phyloP scores from a whole-genome alignment of 2,329 filamentous ascomycete genomes.

The Lasiodiplodia citricola region DNA sequence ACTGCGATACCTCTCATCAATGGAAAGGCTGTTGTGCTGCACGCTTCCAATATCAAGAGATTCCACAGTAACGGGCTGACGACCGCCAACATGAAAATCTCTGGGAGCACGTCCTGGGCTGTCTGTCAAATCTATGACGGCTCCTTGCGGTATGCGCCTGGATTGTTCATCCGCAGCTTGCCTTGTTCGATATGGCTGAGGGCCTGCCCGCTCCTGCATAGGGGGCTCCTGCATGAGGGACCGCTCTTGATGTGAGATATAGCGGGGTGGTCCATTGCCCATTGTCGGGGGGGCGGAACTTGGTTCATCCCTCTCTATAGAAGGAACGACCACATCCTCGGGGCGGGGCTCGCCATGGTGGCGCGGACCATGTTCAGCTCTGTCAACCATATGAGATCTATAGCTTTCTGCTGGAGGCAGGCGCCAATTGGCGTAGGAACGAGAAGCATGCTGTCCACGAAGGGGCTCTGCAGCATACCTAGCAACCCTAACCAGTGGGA shows the following conservation, averaged over 20 bases:
- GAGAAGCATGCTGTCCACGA: background rate
- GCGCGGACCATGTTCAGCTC: slow-evolving; percentile 9
- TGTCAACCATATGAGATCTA: slow-evolving; percentile 3
- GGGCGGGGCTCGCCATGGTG: background rate
- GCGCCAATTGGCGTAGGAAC: background rate
- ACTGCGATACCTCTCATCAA: slow-evolving; percentile 5
- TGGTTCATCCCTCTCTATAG: slow-evolving; percentile 17
- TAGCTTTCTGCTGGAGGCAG: background rate
- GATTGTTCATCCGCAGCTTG: background rate
- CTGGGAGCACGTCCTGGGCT: background rate
- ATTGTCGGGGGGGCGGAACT: background rate
- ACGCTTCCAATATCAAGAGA: background rate
- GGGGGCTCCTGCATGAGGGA: slow-evolving; percentile 12
- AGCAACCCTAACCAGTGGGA: background rate
- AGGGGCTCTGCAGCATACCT: slow-evolving; percentile 9
- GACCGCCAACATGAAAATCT: background rate
- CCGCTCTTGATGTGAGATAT: slow-evolving; percentile 25
- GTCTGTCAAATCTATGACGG: slow-evolving; percentile 15
- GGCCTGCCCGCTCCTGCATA: background rate
- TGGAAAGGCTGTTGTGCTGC: background rate
- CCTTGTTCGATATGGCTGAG: background rate
- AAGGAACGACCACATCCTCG: slow-evolving; percentile 10
- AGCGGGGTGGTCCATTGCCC: background rate
- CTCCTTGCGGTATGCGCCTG: background rate
- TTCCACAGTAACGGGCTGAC: background rate